These are phyloP conservation scores for Lathyrus tuberosus DNA, from an alignment of 306 rosid genomes.

Conservation along the genomic window DNA sequence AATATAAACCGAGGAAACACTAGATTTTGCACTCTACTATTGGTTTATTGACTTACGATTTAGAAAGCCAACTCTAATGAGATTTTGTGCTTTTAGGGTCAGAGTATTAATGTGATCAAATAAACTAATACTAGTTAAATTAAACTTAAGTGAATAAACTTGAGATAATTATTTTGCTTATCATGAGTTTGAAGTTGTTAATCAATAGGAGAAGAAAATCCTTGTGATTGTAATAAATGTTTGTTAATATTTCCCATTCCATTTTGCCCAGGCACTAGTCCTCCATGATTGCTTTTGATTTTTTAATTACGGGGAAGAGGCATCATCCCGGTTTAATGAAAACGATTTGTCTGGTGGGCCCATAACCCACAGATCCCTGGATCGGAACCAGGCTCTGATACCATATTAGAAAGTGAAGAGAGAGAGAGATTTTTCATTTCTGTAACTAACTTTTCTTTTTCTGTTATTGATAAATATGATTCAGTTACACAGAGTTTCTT, in stretches of 20 bases:
- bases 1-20: no score
- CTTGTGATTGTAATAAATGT: conserved; percentile 11
- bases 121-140: not conserved
- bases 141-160: not conserved
- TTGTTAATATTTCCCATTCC: conserved; percentile 16
- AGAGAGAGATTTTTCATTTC: no score
- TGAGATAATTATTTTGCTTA: conserved; percentile 14
- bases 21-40: no score
- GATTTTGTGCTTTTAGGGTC: no score
- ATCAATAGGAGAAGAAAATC: conserved; percentile 22
- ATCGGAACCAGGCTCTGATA: no score
- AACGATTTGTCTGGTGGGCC: conserved; percentile 19
- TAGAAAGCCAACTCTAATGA: no score
- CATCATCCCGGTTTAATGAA: conserved; percentile 9
- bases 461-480: no score
- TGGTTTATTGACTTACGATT: no score
- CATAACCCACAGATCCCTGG: no score
- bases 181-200: conserved; percentile 29
- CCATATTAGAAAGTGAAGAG: no score
- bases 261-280: not conserved
- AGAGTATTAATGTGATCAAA: not conserved
- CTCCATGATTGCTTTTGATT: conserved; percentile 6
- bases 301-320: conserved; percentile 19
- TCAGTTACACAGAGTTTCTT: no score
- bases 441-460: no score